phyloP scores from a whole-genome alignment of 805 yeast genomes.

The Ogataea nonfermentans region DNA sequence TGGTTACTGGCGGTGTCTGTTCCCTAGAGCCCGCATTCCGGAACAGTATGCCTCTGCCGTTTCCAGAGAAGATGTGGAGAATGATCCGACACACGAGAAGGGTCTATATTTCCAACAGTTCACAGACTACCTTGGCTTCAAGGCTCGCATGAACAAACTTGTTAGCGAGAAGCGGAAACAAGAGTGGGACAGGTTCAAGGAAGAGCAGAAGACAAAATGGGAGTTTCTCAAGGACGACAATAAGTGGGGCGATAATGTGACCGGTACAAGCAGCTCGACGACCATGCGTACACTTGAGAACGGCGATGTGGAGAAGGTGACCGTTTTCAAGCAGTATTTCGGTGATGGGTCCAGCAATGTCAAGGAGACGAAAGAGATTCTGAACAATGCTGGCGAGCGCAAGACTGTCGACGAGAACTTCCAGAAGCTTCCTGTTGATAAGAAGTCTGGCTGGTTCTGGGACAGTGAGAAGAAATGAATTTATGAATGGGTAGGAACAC shows the following conservation, averaged over 20 bases:
- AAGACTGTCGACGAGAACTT: conserved; percentile 25
- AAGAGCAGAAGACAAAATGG: conserved; percentile 30
- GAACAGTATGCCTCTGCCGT: conserved; percentile 36
- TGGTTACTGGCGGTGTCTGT: conserved; percentile 90
- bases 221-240: conserved; percentile 20
- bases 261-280: conserved; percentile 39
- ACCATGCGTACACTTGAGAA: conserved; percentile 38
- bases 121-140: conserved; percentile 68
- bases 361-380: conserved; percentile 37
- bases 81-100: conserved; percentile 38
- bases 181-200: conserved; percentile 25
- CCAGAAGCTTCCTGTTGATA: conserved; percentile 11
- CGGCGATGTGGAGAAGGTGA: conserved; percentile 43
- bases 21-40: conserved; percentile 52
- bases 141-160: conserved; percentile 49
- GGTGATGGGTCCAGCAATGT: conserved; percentile 44
- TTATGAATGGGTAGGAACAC: background rate
- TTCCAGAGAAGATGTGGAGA: conserved; percentile 59
- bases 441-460: conserved; percentile 35
- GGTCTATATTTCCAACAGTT: conserved; percentile 66
- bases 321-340: conserved; percentile 36
- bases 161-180: conserved; percentile 37
- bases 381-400: conserved; percentile 38
- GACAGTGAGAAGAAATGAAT: conserved; percentile 14
- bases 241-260: conserved; percentile 12